phyloP scores from a whole-genome alignment of 805 yeast species.

The Metahyphopichia silvanorum region DNA sequence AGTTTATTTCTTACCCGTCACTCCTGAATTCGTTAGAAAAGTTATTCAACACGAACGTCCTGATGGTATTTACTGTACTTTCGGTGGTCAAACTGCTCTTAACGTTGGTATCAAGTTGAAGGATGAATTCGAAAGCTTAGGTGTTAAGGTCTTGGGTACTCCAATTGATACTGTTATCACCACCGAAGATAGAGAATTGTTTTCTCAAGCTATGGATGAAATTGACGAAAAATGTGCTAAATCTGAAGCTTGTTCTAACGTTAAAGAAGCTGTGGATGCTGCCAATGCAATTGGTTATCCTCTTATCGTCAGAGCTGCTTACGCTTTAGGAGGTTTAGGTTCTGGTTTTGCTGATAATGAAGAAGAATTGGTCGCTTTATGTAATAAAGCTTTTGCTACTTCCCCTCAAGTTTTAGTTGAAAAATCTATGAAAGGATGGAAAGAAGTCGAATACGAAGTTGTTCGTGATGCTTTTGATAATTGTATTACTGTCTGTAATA shows the following conservation, averaged over 20 bases:
- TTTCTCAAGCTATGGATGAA: slow-evolving; percentile 92
- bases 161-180: slow-evolving; percentile 94
- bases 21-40: slow-evolving; percentile 92
- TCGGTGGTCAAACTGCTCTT: slow-evolving; percentile 98
- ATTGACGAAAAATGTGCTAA: slow-evolving; percentile 94
- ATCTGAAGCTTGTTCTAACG: slow-evolving; percentile 78
- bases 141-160: slow-evolving; percentile 95
- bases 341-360: slow-evolving; percentile 95
- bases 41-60: slow-evolving; percentile 94
- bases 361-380: slow-evolving; percentile 73
- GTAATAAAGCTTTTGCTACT: slow-evolving; percentile 89
- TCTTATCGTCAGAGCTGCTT: slow-evolving; percentile 95
- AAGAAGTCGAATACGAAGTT: slow-evolving; percentile 97
- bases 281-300: slow-evolving; percentile 90
- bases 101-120: slow-evolving; percentile 93
- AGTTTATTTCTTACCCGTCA: slow-evolving; percentile 97
- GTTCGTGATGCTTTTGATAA: slow-evolving; percentile 96
- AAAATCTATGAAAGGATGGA: slow-evolving; percentile 98
- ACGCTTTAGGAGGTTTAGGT: slow-evolving; percentile 95
- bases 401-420: slow-evolving; percentile 96
- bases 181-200: slow-evolving; percentile 96
- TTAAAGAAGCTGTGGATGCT: slow-evolving; percentile 81
- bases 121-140: slow-evolving; percentile 89
- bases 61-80: slow-evolving; percentile 94
- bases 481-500: slow-evolving; percentile 98